These are phyloP conservation scores for Escovopsis weberi DNA, from an alignment of 2,329 filamentous ascomycete species.

Conservation along the genomic window DNA sequence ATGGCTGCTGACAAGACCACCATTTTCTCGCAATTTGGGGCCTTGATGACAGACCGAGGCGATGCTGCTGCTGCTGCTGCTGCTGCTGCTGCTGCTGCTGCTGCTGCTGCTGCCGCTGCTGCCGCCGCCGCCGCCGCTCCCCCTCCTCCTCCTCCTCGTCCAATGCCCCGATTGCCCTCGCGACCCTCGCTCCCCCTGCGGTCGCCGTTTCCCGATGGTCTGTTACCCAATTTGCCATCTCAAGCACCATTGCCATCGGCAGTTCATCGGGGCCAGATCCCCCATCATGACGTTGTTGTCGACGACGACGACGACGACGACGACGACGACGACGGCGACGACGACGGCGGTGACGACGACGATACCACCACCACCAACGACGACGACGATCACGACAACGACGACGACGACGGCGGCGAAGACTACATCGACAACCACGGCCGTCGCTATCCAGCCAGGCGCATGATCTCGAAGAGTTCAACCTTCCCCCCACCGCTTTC, in stretches of 20 bases:
- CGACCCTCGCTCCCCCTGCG: too few relatives aligned
- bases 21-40: background rate
- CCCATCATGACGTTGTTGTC: too few relatives aligned
- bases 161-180: too few relatives aligned
- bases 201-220: too few relatives aligned
- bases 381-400: too few relatives aligned
- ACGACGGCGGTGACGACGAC: background rate
- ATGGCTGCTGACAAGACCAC: background rate
- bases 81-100: background rate
- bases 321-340: too few relatives aligned
- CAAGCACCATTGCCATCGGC: too few relatives aligned
- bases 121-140: background rate
- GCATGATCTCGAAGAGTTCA: conserved; percentile 3
- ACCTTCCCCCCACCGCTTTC: conserved; percentile 3
- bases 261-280: too few relatives aligned
- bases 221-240: too few relatives aligned
- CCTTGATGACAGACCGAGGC: background rate
- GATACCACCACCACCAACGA: background rate
- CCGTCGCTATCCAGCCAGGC: background rate
- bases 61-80: background rate
- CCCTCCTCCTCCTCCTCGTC: background rate
- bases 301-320: background rate
- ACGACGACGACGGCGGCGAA: too few relatives aligned
- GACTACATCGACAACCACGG: background rate
- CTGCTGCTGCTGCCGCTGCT: background rate